Evolutionary conservation across 1,284 basidiomycete species (phyloP), one percentile per base, ranked within the genome.

Genomic region (Ceratorhiza oryzae-sativae): DNA sequence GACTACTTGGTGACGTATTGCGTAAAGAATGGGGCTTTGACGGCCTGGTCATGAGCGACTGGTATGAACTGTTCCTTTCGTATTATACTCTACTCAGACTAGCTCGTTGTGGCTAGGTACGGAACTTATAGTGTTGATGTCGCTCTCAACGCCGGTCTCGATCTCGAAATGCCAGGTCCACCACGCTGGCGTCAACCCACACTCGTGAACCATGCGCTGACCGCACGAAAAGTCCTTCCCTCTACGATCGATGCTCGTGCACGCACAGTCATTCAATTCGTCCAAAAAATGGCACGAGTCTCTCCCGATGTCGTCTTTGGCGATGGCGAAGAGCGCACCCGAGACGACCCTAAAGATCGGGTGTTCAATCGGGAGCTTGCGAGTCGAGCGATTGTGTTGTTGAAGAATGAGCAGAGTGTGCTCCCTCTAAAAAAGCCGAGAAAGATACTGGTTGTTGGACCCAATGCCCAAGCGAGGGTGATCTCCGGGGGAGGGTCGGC

Each of bases 1-100:
- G 83, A 48, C 79, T 94, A 13, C 80, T 94, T 4, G 65, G 61
- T 13, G 73, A 74, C 1, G 85, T 93, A 65, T 84, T 94, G 4
- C 84, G 91, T 18, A 84, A 86, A 8, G 92, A 94, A 78, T 94
- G 91, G 91, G 85, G 86, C 5, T 92, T 87, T 75, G 82, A 90
- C 32, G 91, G 90, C 0, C 73, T 88, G 76, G 80, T 90, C 73
- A 91, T 93, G 89, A 91, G 88, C 74, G 92, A 93, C 77, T 93
- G 91, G 91, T 88, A 78, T n/a, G 36, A 80, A 13, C 18, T 15
- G 10, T 75, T 46, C 15, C 20, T 8, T 13, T 32, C 12, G 36
- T 15, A 12, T 36, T 41, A n/a, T 55, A 32, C 6, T 23, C 45
- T 3, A 45, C 18, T 45, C 30, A 4, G 30, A 25, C 30, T 55